Evolutionary conservation across 352 stramenopile genomes (phyloP).

Genomic region (Pythium phragmiticola): DNA sequence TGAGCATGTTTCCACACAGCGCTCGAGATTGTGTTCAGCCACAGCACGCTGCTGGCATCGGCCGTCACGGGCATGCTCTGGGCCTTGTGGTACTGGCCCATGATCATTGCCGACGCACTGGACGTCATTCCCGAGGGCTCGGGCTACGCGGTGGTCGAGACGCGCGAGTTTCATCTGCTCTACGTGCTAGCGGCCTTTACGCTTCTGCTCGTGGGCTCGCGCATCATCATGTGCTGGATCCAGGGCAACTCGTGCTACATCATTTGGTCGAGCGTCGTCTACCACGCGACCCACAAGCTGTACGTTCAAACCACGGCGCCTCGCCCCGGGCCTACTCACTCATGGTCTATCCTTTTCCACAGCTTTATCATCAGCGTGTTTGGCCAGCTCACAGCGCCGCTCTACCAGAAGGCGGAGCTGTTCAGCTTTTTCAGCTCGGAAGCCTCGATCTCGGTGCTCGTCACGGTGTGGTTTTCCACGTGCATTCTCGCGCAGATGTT

Average conservation of each 20-base stretch:
- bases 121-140: conserved; percentile 70
- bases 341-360: not conserved
- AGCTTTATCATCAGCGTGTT: conserved; percentile 89
- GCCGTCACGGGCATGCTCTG: conserved; percentile 81
- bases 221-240: conserved; percentile 91
- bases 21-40: conserved; percentile 85
- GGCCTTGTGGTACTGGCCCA: conserved; percentile 86
- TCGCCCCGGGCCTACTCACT: not conserved
- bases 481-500: conserved; percentile 89
- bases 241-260: conserved; percentile 87
- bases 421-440: conserved; percentile 88
- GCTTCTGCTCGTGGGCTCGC: conserved; percentile 73
- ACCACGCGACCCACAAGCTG: conserved; percentile 86
- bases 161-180: conserved; percentile 68
- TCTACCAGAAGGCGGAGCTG: conserved; percentile 80
- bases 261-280: conserved; percentile 87
- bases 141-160: conserved; percentile 78
- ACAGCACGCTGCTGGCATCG: conserved; percentile 86
- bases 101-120: conserved; percentile 86
- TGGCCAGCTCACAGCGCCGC: conserved; percentile 76
- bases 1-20: conserved; percentile 34
- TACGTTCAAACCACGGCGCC: conserved; percentile 35
- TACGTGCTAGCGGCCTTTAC: conserved; percentile 83
- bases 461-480: conserved; percentile 88
- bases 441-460: conserved; percentile 74